Percentiles rank a stretch among this genome's conserved stretches.
These are phyloP conservation scores for Diaporthe longicolla DNA, from an alignment of 2,329 filamentous ascomycete genomes.

Conservation along the genomic window DNA sequence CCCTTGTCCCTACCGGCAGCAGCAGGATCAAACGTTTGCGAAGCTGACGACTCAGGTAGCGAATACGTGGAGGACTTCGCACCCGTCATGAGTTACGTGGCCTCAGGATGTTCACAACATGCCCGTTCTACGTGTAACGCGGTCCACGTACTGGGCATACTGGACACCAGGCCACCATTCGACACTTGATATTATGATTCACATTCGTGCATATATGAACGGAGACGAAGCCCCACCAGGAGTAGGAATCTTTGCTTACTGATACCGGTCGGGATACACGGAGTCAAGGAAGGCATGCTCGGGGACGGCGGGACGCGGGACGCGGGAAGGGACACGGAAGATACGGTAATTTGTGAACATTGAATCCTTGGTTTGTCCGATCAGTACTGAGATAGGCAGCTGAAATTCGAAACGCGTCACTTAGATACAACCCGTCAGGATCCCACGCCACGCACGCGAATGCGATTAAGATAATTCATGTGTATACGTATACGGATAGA, in stretches of 20 bases:
- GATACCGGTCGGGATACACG: background rate
- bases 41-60: background rate
- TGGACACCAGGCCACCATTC: background rate
- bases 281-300: too few relatives aligned
- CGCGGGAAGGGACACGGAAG: too few relatives aligned
- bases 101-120: background rate
- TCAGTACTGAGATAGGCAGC: background rate
- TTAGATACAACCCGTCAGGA: slow-evolving; percentile 1
- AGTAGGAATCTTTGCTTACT: background rate
- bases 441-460: background rate
- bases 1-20: background rate
- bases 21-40: too few relatives aligned
- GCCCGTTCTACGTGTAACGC: background rate
- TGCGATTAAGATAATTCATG: background rate
- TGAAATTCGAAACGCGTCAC: slow-evolving; percentile 6
- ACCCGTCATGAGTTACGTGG: background rate
- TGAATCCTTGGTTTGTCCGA: background rate
- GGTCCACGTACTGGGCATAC: too few relatives aligned
- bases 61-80: background rate
- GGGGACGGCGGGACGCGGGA: too few relatives aligned
- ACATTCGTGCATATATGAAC: background rate
- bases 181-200: background rate
- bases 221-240: background rate
- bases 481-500: background rate
- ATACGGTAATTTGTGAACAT: background rate